Base-by-base conservation (phyloP, 768 basidiomycete genomes). In the Lepiota venenata region DNA sequence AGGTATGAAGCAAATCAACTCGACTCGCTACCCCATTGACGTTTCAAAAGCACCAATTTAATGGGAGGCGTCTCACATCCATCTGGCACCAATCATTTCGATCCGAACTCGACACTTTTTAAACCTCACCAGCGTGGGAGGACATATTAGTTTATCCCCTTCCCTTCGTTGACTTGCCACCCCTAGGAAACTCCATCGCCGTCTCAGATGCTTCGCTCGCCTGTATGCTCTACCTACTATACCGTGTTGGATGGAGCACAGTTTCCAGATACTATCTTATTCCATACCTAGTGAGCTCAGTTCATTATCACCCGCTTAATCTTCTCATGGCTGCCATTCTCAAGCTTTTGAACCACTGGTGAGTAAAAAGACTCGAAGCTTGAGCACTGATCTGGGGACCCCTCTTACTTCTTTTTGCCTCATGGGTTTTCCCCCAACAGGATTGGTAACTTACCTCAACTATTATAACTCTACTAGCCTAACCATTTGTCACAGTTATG, bases 21-120 rank as follows among this genome's bases (percentile, higher is more conserved):
- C 41, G n/a, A 50, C 12, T 38, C 36, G n/a, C 14, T 37, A 6
- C 12, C 32, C 37, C 22, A n/a, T 15, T 50, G 10, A 9, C 21
- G 16, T 12, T 38, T 29, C 11, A 39, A 32, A 38, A 71, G 71
- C 39, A 66, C 60, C 59, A 82, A 84, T 56, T 72, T 76, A 0
- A 72, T 79, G 75, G 73, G 76, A 22, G 70, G 62, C 25, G 79
- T 72, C 51, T 72, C 69, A 64, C 76, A 81, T 58, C 77, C 77
- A 2, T 58, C 71, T 2, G 78, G 77, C 2, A 77, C 77, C 2
- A 80, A 78, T 50, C 73, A 74, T 53, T 75, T 77, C 50, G 59
- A 65, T 56, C 72, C 72, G 3, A 50, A 58, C 35, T 75, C 75
- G 1, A 71, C 71, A 3, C 56, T 76, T 27, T 75, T 77, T 66